Percentiles rank a stretch among this genome's conserved stretches.
These are phyloP conservation scores for Pseudogymnoascus sp. DNA, from an alignment of 2,329 filamentous ascomycete genomes.

Conservation along the genomic window DNA sequence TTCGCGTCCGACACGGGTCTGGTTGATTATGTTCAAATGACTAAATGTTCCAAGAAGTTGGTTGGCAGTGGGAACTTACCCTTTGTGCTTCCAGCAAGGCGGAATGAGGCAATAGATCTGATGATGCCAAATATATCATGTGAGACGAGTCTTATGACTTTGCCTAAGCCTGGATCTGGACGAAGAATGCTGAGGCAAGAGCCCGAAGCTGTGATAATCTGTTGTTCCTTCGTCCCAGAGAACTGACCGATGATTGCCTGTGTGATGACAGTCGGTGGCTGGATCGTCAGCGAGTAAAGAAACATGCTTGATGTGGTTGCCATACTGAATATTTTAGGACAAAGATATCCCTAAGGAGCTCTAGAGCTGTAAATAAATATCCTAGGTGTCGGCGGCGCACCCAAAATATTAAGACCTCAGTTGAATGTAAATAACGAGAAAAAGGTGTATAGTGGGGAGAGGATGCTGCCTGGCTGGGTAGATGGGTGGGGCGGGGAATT, in stretches of 20 bases:
- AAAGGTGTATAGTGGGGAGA: too few species aligned
- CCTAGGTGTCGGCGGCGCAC: too few species aligned
- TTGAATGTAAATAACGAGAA: too few species aligned
- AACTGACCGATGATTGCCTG: slow-evolving; percentile 93
- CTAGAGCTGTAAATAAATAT: too few species aligned
- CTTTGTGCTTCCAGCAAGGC: slow-evolving; percentile 89
- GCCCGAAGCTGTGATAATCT: slow-evolving; percentile 91
- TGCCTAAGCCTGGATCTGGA: slow-evolving; percentile 76
- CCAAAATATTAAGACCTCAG: too few species aligned
- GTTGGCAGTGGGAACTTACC: slow-evolving; percentile 53
- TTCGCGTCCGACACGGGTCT: too few species aligned
- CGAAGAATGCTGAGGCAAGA: slow-evolving; percentile 79
- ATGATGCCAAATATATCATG: slow-evolving; percentile 97
- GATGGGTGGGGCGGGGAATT: background rate
- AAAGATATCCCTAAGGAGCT: too few species aligned
- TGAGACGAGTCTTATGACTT: slow-evolving; percentile 76
- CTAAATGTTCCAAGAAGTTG: too few species aligned
- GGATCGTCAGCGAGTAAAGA: slow-evolving; percentile 93
- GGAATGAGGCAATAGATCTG: slow-evolving; percentile 76
- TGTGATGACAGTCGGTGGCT: slow-evolving; percentile 81
- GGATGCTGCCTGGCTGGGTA: too few species aligned
- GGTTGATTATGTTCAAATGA: slow-evolving; percentile 30
- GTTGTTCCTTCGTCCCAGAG: slow-evolving; percentile 91
- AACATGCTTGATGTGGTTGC: slow-evolving; percentile 98
- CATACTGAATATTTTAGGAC: slow-evolving; percentile 47